These are phyloP conservation scores for Globisporangium mamillatum DNA, from an alignment of 352 stramenopile genomes.

Conservation along the genomic window DNA sequence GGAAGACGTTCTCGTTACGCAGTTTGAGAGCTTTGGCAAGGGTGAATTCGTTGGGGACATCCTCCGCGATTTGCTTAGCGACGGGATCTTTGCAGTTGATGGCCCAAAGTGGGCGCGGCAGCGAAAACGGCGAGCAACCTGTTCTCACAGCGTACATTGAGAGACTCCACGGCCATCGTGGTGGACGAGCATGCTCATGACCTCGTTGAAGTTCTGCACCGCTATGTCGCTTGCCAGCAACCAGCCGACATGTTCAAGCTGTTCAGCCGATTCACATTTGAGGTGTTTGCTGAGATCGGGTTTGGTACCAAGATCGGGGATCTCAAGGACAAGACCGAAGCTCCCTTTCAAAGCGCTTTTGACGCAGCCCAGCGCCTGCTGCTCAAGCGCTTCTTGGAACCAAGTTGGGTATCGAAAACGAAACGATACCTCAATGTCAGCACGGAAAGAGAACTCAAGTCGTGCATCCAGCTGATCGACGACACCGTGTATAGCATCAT, in stretches of 20 bases:
- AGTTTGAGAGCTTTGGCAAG: background rate
- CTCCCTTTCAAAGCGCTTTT: conserved; percentile 35
- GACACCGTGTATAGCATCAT: conserved; percentile 35
- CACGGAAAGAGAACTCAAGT: conserved; percentile 20
- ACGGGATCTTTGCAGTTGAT: conserved; percentile 26
- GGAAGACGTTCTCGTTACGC: background rate
- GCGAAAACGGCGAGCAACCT: conserved; percentile 29
- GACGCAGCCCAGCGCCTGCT: conserved; percentile 32
- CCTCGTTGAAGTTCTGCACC: conserved; percentile 23
- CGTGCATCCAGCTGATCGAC: conserved; percentile 35
- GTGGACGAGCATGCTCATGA: conserved; percentile 24
- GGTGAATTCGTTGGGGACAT: background rate
- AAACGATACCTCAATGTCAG: conserved; percentile 31
- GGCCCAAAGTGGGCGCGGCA: conserved; percentile 29
- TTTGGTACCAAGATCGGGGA: conserved; percentile 28
- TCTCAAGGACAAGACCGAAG: conserved; percentile 16
- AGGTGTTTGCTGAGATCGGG: conserved; percentile 44
- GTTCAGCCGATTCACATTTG: conserved; percentile 47
- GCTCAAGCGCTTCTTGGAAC: conserved; percentile 34
- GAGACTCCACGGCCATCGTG: conserved; percentile 16
- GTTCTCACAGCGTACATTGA: conserved; percentile 27
- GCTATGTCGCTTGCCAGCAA: background rate
- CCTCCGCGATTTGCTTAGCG: too few relatives aligned
- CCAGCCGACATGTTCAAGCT: conserved; percentile 31
- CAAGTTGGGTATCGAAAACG: conserved; percentile 39